These are phyloP conservation scores for Boletus coccyginus DNA, from an alignment of 768 basidiomycete genomes.

Conservation along the genomic window DNA sequence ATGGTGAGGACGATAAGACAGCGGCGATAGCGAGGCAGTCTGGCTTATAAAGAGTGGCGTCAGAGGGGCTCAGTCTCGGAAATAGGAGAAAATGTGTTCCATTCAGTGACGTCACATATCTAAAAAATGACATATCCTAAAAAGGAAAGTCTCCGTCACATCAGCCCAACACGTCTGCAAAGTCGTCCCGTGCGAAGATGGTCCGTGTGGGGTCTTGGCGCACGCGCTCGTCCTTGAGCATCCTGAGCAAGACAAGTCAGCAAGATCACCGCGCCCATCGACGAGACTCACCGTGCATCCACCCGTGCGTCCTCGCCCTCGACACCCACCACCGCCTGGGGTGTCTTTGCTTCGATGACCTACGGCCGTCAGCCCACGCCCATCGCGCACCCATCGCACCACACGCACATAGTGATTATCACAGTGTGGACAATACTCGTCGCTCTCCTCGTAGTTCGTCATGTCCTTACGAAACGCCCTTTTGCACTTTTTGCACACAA, in stretches of 20 bases:
- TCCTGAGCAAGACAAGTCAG: conserved; percentile 40
- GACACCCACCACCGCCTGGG: conserved; percentile 78
- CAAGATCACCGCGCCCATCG: background rate
- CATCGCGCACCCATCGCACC: background rate
- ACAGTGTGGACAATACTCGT: conserved; percentile 97
- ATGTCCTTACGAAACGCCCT: conserved; percentile 98
- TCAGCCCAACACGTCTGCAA: conserved; percentile 43
- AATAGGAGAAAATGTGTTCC: conserved; percentile 17
- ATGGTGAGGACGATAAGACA: conserved; percentile 14
- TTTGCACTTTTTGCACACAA: conserved; percentile 87
- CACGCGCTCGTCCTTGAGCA: conserved; percentile 86
- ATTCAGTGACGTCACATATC: conserved; percentile 23
- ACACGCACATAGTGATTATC: conserved; percentile 95
- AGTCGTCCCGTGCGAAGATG: conserved; percentile 49
- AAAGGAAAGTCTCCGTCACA: conserved; percentile 7
- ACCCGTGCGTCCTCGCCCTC: conserved; percentile 91
- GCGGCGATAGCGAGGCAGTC: fast-evolving
- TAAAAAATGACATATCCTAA: conserved; percentile 13
- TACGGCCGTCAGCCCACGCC: conserved; percentile 29
- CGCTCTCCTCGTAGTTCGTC: conserved; percentile 88
- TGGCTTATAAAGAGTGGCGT: conserved; percentile 8
- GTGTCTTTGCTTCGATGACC: conserved; percentile 92
- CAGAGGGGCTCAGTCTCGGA: conserved; percentile 17
- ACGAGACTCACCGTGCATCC: conserved; percentile 68
- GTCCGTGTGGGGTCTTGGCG: conserved; percentile 51